Evolutionary conservation across 768 basidiomycete genomes (phyloP).

Genomic region (Tricholoma furcatifolium): DNA sequence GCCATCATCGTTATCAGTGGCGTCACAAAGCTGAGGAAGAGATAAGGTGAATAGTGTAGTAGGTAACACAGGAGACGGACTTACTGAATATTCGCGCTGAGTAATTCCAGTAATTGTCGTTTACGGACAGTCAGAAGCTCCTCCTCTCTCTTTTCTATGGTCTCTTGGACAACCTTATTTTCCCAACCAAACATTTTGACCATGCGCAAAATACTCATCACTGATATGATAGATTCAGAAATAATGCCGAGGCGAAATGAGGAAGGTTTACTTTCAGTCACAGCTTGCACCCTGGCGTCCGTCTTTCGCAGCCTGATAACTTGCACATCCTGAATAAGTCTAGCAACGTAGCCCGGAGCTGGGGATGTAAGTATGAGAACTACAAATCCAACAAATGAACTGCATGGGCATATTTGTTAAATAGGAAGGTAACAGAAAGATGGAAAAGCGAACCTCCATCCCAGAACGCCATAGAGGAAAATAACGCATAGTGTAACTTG

Average conservation of each 20-base stretch:
- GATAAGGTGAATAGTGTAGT: not conserved
- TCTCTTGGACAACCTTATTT: constrained; percentile 48
- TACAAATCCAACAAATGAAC: constrained; percentile 57
- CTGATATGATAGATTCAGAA: constrained; percentile 28
- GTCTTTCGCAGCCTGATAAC: constrained; percentile 46
- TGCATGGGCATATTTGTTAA: constrained; percentile 19
- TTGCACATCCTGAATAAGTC: constrained; percentile 48
- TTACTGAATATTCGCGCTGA: constrained; percentile 44
- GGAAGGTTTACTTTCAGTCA: constrained; percentile 53
- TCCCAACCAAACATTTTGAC: constrained; percentile 73
- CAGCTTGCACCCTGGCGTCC: constrained; percentile 58
- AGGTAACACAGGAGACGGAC: constrained; percentile 8
- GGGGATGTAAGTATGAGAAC: constrained; percentile 54
- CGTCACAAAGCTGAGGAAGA: constrained; percentile 47
- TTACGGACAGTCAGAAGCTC: constrained; percentile 58
- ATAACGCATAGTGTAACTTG: constrained; percentile 36
- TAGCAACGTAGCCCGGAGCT: constrained; percentile 55
- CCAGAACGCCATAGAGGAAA: constrained; percentile 48
- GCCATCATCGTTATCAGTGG: constrained; percentile 66
- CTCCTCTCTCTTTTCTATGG: constrained; percentile 56
- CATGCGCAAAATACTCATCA: constrained; percentile 59
- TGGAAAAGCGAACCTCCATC: constrained; percentile 37
- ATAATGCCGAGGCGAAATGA: constrained; percentile 3
- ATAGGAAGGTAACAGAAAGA: not conserved
- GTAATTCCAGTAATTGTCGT: constrained; percentile 47